phyloP scores from a whole-genome alignment of 2,329 filamentous ascomycete species.

The Diaporthe aspalathi region DNA sequence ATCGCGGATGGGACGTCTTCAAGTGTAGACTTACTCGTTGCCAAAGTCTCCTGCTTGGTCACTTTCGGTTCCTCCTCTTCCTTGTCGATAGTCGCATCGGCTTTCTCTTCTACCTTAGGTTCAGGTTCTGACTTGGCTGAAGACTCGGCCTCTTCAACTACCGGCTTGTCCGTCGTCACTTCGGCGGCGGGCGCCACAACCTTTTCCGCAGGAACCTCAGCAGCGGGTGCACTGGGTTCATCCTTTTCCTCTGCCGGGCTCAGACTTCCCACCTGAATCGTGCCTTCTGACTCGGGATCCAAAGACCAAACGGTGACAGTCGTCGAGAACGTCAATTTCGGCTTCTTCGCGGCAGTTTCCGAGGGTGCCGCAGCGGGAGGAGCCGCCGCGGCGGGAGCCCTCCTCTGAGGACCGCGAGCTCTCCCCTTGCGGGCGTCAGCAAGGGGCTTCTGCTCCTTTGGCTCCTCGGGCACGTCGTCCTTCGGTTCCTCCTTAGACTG shows the following conservation, averaged over 20 bases:
- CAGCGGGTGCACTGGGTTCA: constrained; percentile 33
- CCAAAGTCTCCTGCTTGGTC: constrained; percentile 39
- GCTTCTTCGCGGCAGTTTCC: constrained; percentile 45
- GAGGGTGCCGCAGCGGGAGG: constrained; percentile 48
- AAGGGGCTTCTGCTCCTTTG: constrained; percentile 80
- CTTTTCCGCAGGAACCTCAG: not conserved
- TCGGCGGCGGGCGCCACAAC: constrained; percentile 36
- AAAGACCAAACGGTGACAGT: constrained; percentile 65
- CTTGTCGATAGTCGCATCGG: constrained; percentile 36
- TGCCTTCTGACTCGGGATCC: constrained; percentile 60
- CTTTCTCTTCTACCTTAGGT: constrained; percentile 25
- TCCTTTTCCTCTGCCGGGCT: constrained; percentile 13
- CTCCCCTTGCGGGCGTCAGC: constrained; percentile 90
- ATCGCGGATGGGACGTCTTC: constrained; percentile 36
- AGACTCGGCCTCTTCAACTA: not conserved
- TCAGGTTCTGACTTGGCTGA: constrained; percentile 17
- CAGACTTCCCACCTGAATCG: constrained; percentile 50
- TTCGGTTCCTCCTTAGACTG: constrained; percentile 73
- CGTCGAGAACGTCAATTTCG: constrained; percentile 59
- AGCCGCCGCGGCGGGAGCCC: constrained; percentile 49
- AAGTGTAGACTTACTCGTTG: constrained; percentile 38
- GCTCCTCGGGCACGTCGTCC: constrained; percentile 65
- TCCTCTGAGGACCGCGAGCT: constrained; percentile 82
- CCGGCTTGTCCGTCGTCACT: constrained; percentile 17
- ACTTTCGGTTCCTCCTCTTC: constrained; percentile 30